Percentiles rank a stretch among this genome's conserved stretches.
These are phyloP conservation scores for Secale cereale DNA, from an alignment of 176 grass and related monocot species.

Conservation along the genomic window DNA sequence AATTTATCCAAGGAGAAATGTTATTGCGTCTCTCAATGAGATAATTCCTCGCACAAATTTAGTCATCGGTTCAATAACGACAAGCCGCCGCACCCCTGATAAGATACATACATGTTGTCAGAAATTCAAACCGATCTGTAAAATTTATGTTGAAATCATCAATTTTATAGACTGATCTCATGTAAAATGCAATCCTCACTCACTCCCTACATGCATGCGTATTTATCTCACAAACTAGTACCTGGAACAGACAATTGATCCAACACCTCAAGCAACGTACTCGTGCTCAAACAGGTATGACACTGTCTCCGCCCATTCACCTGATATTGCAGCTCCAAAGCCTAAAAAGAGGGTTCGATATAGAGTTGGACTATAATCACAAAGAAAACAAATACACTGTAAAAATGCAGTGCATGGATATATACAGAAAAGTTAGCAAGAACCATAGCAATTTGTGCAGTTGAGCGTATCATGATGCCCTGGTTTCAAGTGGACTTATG, in stretches of 20 bases:
- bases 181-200: background rate
- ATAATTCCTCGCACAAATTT: slow-evolving; percentile 63
- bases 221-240: slow-evolving; percentile 26
- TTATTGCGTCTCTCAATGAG: slow-evolving; percentile 61
- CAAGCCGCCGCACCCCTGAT: slow-evolving; percentile 53
- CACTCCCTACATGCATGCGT: background rate
- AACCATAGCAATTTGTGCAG: background rate
- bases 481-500: background rate
- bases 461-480: background rate
- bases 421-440: background rate
- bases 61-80: slow-evolving; percentile 46
- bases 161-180: background rate
- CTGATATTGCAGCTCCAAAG: slow-evolving; percentile 56
- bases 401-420: background rate
- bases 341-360: slow-evolving; percentile 25
- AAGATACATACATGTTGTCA: background rate
- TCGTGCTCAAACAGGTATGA: slow-evolving; percentile 49
- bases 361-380: background rate
- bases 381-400: background rate
- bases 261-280: slow-evolving; percentile 48
- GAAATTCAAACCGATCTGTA: background rate
- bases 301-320: slow-evolving; percentile 55
- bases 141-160: background rate
- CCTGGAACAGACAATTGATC: slow-evolving; percentile 57
- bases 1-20: slow-evolving; percentile 58